Conservation (phyloP, 2,329 filamentous ascomycete species). For the Aurifilum marmelostoma region DNA sequence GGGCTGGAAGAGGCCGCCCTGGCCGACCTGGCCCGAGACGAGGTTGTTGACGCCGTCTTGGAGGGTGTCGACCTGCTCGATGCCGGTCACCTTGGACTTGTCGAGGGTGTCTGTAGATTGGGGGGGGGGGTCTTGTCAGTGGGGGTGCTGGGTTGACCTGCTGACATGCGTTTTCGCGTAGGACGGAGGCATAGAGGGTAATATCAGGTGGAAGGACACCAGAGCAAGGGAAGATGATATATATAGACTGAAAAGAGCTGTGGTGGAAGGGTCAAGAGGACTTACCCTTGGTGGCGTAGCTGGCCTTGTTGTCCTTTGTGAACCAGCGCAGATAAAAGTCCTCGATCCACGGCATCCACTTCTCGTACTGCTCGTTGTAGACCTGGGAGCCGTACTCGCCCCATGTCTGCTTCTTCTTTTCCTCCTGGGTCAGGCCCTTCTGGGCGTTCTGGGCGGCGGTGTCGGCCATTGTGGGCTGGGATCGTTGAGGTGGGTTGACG, state of each 20-base stretch:
- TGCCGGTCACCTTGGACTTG: conserved; percentile 47
- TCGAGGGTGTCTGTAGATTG: conserved; percentile 46
- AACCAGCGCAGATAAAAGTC: conserved; percentile 74
- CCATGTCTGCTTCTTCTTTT: conserved; percentile 26
- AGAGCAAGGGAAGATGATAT: not conserved
- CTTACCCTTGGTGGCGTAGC: conserved; percentile 69
- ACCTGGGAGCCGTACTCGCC: conserved; percentile 48
- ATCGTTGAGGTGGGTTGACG: not conserved
- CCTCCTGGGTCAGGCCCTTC: conserved; percentile 19
- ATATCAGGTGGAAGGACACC: not conserved
- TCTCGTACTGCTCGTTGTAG: conserved; percentile 74
- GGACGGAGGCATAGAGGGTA: not conserved
- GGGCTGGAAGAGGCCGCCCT: conserved; percentile 68
- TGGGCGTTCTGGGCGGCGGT: not conserved
- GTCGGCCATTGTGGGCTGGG: conserved; percentile 15
- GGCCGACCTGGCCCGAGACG: conserved; percentile 65
- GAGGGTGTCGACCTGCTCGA: conserved; percentile 29
- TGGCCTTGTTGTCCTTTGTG: conserved; percentile 76
- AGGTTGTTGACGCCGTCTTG: conserved; percentile 68
- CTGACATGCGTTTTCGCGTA: too few relatives aligned
- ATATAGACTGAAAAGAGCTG: too few relatives aligned
- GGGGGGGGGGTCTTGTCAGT: not conserved
- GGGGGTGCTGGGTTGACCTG: too few relatives aligned
- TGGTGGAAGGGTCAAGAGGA: too few relatives aligned
- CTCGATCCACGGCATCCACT: conserved; percentile 77